Conservation (phyloP, 768 basidiomycete genomes). For the Russula earlei region DNA sequence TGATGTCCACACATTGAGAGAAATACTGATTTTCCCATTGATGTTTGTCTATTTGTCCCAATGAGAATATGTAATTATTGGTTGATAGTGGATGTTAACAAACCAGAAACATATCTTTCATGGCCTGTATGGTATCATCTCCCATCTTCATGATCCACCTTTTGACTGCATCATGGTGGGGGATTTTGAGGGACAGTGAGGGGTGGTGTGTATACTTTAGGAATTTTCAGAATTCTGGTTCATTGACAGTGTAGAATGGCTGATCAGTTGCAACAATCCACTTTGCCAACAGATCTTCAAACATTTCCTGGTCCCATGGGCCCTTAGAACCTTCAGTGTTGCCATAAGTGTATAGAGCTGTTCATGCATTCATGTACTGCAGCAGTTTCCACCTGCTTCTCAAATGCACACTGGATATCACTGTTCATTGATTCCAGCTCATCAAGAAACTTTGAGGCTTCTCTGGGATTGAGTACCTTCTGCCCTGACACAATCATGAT, state of each 20-base stretch:
- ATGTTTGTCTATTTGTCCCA: too few relatives aligned
- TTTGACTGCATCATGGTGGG: not conserved
- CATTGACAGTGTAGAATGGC: not conserved
- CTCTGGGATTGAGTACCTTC: too few relatives aligned
- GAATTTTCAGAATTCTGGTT: not conserved
- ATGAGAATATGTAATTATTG: too few relatives aligned
- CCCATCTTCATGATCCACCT: not conserved
- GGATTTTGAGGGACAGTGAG: not conserved
- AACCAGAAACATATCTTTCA: not conserved
- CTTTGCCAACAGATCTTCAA: not conserved
- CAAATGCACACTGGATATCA: too few relatives aligned
- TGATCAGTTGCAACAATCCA: not conserved
- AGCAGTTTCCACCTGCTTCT: not conserved
- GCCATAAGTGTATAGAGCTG: too few relatives aligned
- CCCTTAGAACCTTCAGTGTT: too few relatives aligned
- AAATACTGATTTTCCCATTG: not conserved
- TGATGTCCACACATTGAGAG: not conserved
- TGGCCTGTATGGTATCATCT: not conserved
- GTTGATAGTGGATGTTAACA: not conserved
- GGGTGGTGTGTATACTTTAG: not conserved
- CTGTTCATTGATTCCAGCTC: too few relatives aligned
- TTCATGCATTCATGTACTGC: too few relatives aligned
- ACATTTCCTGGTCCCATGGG: not conserved
- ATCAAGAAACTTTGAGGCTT: too few relatives aligned
- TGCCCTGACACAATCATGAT: too few relatives aligned